phyloP scores from a whole-genome alignment of 2,329 filamentous ascomycete genomes.

The Aureobasidium sp. region DNA sequence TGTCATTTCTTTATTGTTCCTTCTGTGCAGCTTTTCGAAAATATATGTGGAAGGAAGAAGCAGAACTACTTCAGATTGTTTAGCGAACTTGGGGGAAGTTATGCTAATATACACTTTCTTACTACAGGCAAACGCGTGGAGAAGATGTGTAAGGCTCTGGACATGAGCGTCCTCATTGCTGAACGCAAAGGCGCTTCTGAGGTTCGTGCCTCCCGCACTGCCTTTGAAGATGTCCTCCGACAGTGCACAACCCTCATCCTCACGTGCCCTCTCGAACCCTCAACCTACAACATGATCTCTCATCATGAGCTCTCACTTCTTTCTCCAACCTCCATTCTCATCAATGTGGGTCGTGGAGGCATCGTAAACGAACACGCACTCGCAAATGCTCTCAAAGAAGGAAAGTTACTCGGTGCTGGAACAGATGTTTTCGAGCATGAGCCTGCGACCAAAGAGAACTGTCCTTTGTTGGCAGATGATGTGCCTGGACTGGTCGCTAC shows the following conservation, averaged over 20 bases:
- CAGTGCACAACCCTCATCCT: conserved; percentile 35
- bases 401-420: conserved; percentile 43
- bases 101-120: neutral
- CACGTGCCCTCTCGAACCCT: conserved; percentile 22
- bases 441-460: conserved; percentile 39
- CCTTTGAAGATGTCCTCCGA: conserved; percentile 33
- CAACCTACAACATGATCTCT: conserved; percentile 23
- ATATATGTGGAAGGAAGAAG: neutral
- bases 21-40: neutral
- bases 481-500: conserved; percentile 45
- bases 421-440: conserved; percentile 46
- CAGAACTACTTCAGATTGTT: neutral
- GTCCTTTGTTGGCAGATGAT: conserved; percentile 38
- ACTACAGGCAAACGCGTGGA: conserved; percentile 36
- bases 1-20: conserved; percentile 17
- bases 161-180: conserved; percentile 45
- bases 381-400: conserved; percentile 38
- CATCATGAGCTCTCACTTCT: conserved; percentile 38
- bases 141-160: conserved; percentile 37
- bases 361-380: conserved; percentile 46
- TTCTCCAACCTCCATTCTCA: conserved; percentile 38
- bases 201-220: conserved; percentile 26
- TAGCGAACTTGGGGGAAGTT: neutral
- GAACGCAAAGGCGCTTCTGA: conserved; percentile 35
- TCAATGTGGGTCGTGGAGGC: conserved; percentile 45